Evolutionary conservation across 225 moss, liverwort and hornwort species (phyloP).

Genomic region (Asterella californica): DNA sequence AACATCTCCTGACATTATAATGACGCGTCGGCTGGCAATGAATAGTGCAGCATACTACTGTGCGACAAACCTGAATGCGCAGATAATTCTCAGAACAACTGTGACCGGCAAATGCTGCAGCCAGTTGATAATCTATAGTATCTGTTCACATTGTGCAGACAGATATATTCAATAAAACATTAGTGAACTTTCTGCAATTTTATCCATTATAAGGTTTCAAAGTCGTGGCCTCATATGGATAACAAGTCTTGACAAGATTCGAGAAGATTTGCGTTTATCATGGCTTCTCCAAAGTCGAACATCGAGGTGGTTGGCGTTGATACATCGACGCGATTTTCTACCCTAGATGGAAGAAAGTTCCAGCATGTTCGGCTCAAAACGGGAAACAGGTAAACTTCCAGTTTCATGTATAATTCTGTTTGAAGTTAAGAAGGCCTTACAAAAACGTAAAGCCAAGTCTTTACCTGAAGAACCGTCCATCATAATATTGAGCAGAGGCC

Average conservation of each 20-base stretch:
- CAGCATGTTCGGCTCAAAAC: too few relatives aligned
- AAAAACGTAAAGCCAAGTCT: not conserved
- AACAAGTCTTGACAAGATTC: not conserved
- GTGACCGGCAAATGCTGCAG: conserved; percentile 88
- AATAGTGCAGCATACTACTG: not conserved
- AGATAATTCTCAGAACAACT: conserved; percentile 87
- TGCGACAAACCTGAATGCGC: conserved; percentile 72
- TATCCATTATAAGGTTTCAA: not conserved
- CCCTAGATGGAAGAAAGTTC: too few relatives aligned
- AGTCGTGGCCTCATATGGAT: too few relatives aligned
- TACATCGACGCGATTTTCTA: too few relatives aligned
- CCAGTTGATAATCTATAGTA: conserved; percentile 92
- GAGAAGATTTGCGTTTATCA: too few relatives aligned
- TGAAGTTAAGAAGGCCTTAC: not conserved
- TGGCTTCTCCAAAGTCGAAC: not conserved
- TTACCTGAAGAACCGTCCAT: conserved; percentile 95
- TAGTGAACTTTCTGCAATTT: not conserved
- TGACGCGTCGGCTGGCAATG: too few relatives aligned
- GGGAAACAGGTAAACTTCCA: too few relatives aligned
- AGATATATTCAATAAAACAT: not conserved
- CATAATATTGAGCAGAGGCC: conserved; percentile 90
- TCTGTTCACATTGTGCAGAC: conserved; percentile 39
- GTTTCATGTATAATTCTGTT: not conserved
- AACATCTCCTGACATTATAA: not conserved
- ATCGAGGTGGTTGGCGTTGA: too few relatives aligned